Evolutionary conservation across 768 basidiomycete genomes (phyloP), one percentile per base, ranked within the genome.

Genomic region (Pleurotus salmoneostramineus): DNA sequence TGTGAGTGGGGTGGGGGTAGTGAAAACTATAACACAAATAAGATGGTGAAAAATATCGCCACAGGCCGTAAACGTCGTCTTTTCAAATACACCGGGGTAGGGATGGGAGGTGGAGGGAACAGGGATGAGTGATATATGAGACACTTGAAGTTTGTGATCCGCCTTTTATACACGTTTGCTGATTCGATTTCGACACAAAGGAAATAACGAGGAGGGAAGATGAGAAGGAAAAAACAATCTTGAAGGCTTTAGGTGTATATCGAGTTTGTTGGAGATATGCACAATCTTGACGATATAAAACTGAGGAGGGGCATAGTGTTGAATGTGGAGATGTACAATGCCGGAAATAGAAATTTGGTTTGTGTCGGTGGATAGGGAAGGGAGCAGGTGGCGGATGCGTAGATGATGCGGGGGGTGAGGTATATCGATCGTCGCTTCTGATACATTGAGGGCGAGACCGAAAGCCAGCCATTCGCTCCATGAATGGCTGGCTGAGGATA

Each of bases 121-220:
- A 17, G 31, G 12, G 31, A 43, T 33, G 37, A 31, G 27, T 55
- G 52, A 55, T 55, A 55, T 55, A 55, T 55, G 40, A 55, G 52
- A 55, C 52, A 55, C 52, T 55, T 55, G 52, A 55, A 42, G 52
- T 42, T 40, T 27, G n/a, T 49, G 52, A 55, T 55, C 52, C 52
- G 52, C 52, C 52, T 55, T 55, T 55, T 55, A 55, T 55, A 55
- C 52, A 55, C 52, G 52, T 42, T 55, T 55, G 52, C 52, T 55
- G 52, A 55, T 55, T 55, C 52, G 52, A 44, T 55, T 52, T 45
- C 44, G 44, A 45, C 44, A 45, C 44, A 45, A 17, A 45, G 40
- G 34, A 27, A 27, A 27, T 27, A 27, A 27, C 21, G 21, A n/a
- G 27, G 52, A 43, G 32, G 37, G 27, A 17, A 55, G 32, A 8